phyloP scores from a whole-genome alignment of 495 filamentous ascomycete genomes.

The Cairneyella variabilis region DNA sequence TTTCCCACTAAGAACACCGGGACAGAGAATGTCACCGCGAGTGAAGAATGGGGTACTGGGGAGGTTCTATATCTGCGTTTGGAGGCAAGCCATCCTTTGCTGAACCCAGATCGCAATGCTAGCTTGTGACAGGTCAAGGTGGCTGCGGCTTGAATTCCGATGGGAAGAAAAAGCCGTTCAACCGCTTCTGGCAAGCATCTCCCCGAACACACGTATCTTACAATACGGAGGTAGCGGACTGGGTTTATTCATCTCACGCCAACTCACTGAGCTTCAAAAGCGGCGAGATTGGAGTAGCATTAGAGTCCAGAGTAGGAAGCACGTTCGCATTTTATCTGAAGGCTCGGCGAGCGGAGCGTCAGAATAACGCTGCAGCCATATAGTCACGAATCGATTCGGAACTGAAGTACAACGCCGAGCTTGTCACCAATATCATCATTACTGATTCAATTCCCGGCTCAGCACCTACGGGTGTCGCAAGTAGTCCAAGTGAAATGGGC shows the following conservation, averaged over 20 bases:
- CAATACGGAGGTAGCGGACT: constrained; percentile 81
- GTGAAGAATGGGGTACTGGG: constrained; percentile 55
- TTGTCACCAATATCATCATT: no score
- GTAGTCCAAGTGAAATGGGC: no score
- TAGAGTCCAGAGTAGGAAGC: constrained; percentile 65
- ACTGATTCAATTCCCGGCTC: no score
- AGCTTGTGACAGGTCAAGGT: constrained; percentile 44
- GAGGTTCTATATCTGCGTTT: constrained; percentile 52
- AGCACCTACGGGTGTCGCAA: no score
- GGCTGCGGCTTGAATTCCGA: constrained; percentile 54
- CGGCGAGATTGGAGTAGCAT: constrained; percentile 78
- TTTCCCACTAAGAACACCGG: constrained; percentile 48
- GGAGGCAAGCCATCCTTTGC: constrained; percentile 31
- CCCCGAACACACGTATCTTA: constrained; percentile 73
- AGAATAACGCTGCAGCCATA: no score
- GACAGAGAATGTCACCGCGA: constrained; percentile 42
- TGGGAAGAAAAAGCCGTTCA: constrained; percentile 55
- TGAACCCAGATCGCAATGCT: background rate
- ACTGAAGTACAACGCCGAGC: no score
- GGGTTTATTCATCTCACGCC: constrained; percentile 76
- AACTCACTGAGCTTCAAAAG: constrained; percentile 78
- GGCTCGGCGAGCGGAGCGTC: constrained; percentile 27
- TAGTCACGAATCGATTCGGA: no score
- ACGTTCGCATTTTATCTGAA: constrained; percentile 78
- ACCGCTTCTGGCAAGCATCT: constrained; percentile 57